Conservation (phyloP, 768 basidiomycete genomes). For the Tubosaeta sp. region DNA sequence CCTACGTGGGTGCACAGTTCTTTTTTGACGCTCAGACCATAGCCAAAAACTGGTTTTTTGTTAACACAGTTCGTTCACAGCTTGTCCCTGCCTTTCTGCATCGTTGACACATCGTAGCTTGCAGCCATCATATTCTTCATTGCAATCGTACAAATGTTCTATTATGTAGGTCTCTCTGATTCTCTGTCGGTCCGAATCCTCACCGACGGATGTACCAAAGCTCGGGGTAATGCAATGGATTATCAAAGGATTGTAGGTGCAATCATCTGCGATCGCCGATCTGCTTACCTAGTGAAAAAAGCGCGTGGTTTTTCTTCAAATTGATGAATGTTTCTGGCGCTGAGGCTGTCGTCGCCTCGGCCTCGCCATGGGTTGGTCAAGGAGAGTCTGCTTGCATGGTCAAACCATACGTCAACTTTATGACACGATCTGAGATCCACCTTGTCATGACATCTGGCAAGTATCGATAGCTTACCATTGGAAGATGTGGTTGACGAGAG, state of each 20-base stretch:
- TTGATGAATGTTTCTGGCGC: conserved; percentile 90
- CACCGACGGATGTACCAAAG: conserved; percentile 17
- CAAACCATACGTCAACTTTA: conserved; percentile 75
- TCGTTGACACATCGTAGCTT: conserved; percentile 40
- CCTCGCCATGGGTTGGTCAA: conserved; percentile 92
- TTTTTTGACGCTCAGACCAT: conserved; percentile 73
- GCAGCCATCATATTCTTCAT: conserved; percentile 89
- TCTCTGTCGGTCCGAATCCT: background rate
- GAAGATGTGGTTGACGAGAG: conserved; percentile 1
- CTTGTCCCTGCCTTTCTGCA: conserved; percentile 7
- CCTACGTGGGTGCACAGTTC: conserved; percentile 67
- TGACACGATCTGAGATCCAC: conserved; percentile 85
- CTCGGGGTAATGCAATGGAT: conserved; percentile 94
- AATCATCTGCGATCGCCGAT: background rate
- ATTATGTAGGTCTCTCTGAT: conserved; percentile 45
- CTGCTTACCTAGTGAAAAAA: conserved; percentile 21
- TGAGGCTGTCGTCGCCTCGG: conserved; percentile 88
- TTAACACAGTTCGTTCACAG: conserved; percentile 55
- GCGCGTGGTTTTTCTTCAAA: conserved; percentile 93
- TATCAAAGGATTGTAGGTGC: conserved; percentile 70
- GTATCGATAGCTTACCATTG: conserved; percentile 6
- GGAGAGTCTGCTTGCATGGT: conserved; percentile 88
- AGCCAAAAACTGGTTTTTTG: conserved; percentile 78
- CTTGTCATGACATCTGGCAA: conserved; percentile 81
- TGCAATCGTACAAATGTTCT: conserved; percentile 88